Percentiles rank a stretch among this genome's conserved stretches.
These are phyloP conservation scores for Picochlorum sp. DNA, from an alignment of 139 green algal genomes.

Conservation along the genomic window DNA sequence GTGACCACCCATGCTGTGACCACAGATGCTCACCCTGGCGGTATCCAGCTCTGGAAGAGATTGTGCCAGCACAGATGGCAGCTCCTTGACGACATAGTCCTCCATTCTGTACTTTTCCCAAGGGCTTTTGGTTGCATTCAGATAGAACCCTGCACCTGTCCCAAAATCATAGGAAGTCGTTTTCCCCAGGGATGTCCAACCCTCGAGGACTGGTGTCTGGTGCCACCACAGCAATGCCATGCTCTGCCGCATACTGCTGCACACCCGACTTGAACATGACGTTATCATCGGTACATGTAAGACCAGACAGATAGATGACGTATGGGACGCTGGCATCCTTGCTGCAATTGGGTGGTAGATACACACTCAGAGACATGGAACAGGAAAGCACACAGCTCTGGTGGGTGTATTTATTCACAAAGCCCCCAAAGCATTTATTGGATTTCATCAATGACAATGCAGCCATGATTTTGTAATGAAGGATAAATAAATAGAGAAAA, in stretches of 20 bases:
- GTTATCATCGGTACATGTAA: conserved; percentile 94
- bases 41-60: conserved; percentile 38
- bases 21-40: conserved; percentile 44
- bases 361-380: conserved; percentile 73
- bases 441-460: too few species aligned
- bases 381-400: conserved; percentile 49
- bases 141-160: conserved; percentile 70
- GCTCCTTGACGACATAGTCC: conserved; percentile 77
- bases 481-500: too few species aligned
- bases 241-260: conserved; percentile 55
- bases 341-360: conserved; percentile 29
- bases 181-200: conserved; percentile 68
- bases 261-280: conserved; percentile 73
- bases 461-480: too few species aligned
- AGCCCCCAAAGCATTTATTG: conserved; percentile 41
- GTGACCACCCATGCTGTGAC: conserved; percentile 90
- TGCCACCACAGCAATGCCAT: conserved; percentile 65
- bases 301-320: conserved; percentile 79
- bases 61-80: conserved; percentile 42
- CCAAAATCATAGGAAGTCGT: conserved; percentile 76
- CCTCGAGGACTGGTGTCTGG: conserved; percentile 90
- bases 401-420: conserved; percentile 63
- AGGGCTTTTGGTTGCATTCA: conserved; percentile 59
- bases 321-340: conserved; percentile 37
- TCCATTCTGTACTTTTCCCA: conserved; percentile 87